Evolutionary conservation across 805 yeast species (phyloP).

Genomic region (Candida cerambycidarum): DNA sequence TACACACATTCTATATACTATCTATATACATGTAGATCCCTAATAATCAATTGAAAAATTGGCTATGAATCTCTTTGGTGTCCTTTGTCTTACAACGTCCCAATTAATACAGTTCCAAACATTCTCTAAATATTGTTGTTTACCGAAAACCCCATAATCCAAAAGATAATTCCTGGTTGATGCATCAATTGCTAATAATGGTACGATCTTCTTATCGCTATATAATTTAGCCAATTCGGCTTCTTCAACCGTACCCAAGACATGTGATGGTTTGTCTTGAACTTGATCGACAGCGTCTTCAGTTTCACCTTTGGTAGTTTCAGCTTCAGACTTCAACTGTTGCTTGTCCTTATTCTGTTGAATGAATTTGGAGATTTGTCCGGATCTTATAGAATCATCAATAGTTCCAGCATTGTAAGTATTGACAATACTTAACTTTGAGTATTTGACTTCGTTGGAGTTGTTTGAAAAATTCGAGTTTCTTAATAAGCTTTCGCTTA

Average conservation of each 20-base stretch:
- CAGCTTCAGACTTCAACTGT: conserved; percentile 20
- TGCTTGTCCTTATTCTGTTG: conserved; percentile 32
- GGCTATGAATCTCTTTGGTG: conserved; percentile 27
- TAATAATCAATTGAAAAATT: conserved; percentile 12
- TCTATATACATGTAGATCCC: conserved; percentile 3
- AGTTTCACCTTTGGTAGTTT: neutral
- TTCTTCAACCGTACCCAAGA: conserved; percentile 42
- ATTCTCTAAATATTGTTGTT: conserved; percentile 44
- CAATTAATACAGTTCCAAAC: conserved; percentile 47
- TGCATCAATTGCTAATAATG: conserved; percentile 69
- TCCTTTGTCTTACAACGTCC: conserved; percentile 39
- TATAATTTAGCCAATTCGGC: conserved; percentile 37
- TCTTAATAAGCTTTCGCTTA: conserved; percentile 27
- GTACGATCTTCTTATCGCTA: conserved; percentile 46
- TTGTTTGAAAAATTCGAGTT: conserved; percentile 12
- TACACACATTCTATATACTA: too few species aligned
- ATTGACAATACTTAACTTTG: conserved; percentile 65
- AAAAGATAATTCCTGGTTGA: conserved; percentile 67
- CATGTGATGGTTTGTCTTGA: conserved; percentile 12
- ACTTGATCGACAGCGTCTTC: conserved; percentile 1
- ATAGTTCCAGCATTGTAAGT: conserved; percentile 93
- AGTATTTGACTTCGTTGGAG: conserved; percentile 19
- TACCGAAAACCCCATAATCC: conserved; percentile 72
- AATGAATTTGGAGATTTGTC: conserved; percentile 47
- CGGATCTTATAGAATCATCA: conserved; percentile 55